Evolutionary conservation across 495 filamentous ascomycete species (phyloP), one percentile per base, ranked within the genome.

Genomic region (Cercophora newfieldiana): DNA sequence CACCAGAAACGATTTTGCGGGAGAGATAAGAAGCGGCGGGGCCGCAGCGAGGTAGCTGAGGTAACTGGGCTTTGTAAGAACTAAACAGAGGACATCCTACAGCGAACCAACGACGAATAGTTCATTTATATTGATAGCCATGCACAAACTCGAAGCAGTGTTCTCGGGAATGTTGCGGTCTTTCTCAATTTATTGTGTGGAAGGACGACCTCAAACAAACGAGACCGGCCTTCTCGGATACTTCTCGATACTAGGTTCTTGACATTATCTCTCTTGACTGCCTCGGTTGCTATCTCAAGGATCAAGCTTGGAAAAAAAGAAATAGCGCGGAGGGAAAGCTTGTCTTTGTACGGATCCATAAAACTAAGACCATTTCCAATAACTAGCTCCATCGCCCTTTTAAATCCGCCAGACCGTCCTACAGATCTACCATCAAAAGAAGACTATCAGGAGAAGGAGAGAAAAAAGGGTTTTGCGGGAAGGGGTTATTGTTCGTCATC

Each of bases 401-500:
- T 30, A 1, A 19, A 62, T 50, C 29, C 5, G 18, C 49, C 2
- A 19, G 61, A 37, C 49, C 31, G 10, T 48, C 28, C 10, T 44
- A n/a, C 50, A 48, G 31, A 60, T 60, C 37, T 26, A 47, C 61
- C 16, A n/a, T 33, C 48, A 59, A 37, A 47, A 51, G 16, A 22
- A 55, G 31, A 63, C 19, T 29, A 44, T 7, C 10, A 3, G 37
- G 37, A 55, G 50, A 54, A 63, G 18, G 12, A 55, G 7, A 63
- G 19, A 55, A 47, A 53, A 21, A 8, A 25, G 48, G 22, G 19
- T 49, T 33, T 37, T 37, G n/a, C 22, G 47, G 22, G 18, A 31
- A 63, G 21, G 26, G 49, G 49, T 31, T 31, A 33, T 33, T 55
- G 29, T 49, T 63, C 61, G 54, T 63, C 61, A 63, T 63, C 61